These are phyloP conservation scores for Vaccinium corymbosum DNA, from an alignment of 148 eudicot species.

Conservation along the genomic window DNA sequence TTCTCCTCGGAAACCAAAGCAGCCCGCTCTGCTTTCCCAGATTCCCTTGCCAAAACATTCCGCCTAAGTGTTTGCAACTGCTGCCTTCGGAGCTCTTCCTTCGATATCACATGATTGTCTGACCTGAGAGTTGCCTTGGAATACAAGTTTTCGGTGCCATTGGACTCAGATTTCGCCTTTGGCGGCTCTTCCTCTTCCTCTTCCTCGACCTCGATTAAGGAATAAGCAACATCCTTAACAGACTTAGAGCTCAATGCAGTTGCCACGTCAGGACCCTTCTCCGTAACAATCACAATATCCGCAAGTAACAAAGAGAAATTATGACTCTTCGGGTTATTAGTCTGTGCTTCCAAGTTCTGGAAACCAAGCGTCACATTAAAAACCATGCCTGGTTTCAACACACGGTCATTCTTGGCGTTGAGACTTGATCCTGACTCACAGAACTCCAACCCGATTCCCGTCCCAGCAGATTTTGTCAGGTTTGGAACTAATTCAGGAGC, in stretches of 20 bases:
- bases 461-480: conserved; percentile 85
- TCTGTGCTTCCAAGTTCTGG: conserved; percentile 62
- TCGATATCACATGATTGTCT: conserved; percentile 68
- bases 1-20: conserved; percentile 86
- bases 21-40: conserved; percentile 94
- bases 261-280: conserved; percentile 45
- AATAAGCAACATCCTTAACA: conserved; percentile 78
- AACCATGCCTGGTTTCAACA: conserved; percentile 74
- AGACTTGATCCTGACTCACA: conserved; percentile 75
- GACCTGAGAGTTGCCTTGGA: conserved; percentile 88
- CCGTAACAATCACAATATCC: conserved; percentile 62
- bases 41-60: conserved; percentile 74
- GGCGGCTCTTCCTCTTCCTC: conserved; percentile 53
- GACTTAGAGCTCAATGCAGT: conserved; percentile 63
- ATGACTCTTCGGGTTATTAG: conserved; percentile 56
- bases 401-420: conserved; percentile 64
- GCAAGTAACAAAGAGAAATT: conserved; percentile 75
- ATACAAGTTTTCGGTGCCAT: conserved; percentile 30
- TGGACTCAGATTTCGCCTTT: conserved; percentile 38
- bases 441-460: conserved; percentile 91
- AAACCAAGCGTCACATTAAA: conserved; percentile 83
- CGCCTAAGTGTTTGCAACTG: conserved; percentile 62
- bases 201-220: conserved; percentile 54
- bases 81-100: conserved; percentile 80
- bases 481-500: conserved; percentile 70